phyloP scores from a whole-genome alignment of 2,329 filamentous ascomycete genomes.

The Claviceps humidiphila region DNA sequence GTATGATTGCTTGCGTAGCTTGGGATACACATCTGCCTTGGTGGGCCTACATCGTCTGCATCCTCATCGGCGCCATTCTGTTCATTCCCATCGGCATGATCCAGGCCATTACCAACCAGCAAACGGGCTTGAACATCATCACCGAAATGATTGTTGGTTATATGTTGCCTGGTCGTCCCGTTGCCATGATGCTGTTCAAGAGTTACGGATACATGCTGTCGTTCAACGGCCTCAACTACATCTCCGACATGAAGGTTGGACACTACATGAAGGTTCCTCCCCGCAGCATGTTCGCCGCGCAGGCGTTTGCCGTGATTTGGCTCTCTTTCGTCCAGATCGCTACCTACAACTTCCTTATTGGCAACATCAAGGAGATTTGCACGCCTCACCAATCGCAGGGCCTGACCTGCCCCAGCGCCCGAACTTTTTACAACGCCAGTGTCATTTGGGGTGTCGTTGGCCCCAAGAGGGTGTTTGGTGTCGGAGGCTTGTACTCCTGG shows the following conservation, averaged over 20 bases:
- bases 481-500: slow-evolving; percentile 23
- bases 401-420: slow-evolving; percentile 41
- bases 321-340: slow-evolving; percentile 21
- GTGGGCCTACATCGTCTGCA: slow-evolving; percentile 26
- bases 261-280: slow-evolving; percentile 39
- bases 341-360: slow-evolving; percentile 23
- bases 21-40: slow-evolving; percentile 27
- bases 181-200: slow-evolving; percentile 37
- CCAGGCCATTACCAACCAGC: slow-evolving; percentile 31
- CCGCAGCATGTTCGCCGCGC: slow-evolving; percentile 31
- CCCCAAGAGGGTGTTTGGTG: slow-evolving; percentile 17
- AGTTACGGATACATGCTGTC: slow-evolving; percentile 29
- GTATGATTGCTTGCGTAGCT: slow-evolving; percentile 20
- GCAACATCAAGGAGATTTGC: slow-evolving; percentile 40
- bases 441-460: slow-evolving; percentile 48
- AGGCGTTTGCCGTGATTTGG: slow-evolving; percentile 23
- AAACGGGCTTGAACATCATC: slow-evolving; percentile 31
- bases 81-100: slow-evolving; percentile 30
- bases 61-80: slow-evolving; percentile 23
- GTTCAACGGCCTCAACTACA: slow-evolving; percentile 29
- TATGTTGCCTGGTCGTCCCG: slow-evolving; percentile 28
- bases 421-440: slow-evolving; percentile 44
- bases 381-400: slow-evolving; percentile 29
- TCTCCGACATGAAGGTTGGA: slow-evolving; percentile 35
- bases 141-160: slow-evolving; percentile 34